These are phyloP conservation scores for Daldinia caldariorum DNA, from an alignment of 495 filamentous ascomycete genomes.

Conservation along the genomic window DNA sequence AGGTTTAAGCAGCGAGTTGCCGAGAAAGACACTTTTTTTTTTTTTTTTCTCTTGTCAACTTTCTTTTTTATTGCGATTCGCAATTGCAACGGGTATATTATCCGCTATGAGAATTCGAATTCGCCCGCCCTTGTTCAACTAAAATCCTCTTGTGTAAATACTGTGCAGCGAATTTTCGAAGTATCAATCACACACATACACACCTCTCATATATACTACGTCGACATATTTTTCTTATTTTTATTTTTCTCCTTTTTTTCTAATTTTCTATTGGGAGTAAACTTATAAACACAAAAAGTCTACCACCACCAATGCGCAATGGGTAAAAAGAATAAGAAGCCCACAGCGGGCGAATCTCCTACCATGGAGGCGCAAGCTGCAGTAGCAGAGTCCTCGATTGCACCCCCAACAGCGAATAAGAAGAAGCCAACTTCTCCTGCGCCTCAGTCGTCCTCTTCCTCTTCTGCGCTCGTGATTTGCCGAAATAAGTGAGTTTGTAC, in stretches of 20 bases:
- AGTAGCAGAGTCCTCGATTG: slow-evolving; percentile 32
- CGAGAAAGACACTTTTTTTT: background rate
- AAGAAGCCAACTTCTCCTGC: slow-evolving; percentile 49
- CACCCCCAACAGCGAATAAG: slow-evolving; percentile 32
- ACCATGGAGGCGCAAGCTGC: slow-evolving; percentile 40
- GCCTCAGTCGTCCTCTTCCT: slow-evolving; percentile 54
- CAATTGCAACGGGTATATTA: slow-evolving; percentile 14
- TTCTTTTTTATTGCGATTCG: slow-evolving; percentile 10
- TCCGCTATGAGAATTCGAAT: slow-evolving; percentile 11
- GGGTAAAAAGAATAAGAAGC: slow-evolving; percentile 61
- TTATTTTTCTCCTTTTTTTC: no score
- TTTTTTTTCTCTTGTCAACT: background rate
- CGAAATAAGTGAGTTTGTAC: slow-evolving; percentile 70
- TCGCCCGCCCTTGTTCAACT: slow-evolving; percentile 6
- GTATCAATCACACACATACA: slow-evolving; percentile 17
- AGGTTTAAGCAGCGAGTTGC: background rate
- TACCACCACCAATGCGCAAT: slow-evolving; percentile 45
- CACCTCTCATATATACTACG: slow-evolving; percentile 12
- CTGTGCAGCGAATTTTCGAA: background rate
- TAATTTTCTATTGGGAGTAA: slow-evolving; percentile 27
- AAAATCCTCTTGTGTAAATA: slow-evolving; percentile 1
- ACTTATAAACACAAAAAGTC: background rate
- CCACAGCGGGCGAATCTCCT: slow-evolving; percentile 43
- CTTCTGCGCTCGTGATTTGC: slow-evolving; percentile 72
- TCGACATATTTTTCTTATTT: background rate